Base-by-base conservation (phyloP, 345 rosid genomes). In the Eucalyptus viminalis region DNA sequence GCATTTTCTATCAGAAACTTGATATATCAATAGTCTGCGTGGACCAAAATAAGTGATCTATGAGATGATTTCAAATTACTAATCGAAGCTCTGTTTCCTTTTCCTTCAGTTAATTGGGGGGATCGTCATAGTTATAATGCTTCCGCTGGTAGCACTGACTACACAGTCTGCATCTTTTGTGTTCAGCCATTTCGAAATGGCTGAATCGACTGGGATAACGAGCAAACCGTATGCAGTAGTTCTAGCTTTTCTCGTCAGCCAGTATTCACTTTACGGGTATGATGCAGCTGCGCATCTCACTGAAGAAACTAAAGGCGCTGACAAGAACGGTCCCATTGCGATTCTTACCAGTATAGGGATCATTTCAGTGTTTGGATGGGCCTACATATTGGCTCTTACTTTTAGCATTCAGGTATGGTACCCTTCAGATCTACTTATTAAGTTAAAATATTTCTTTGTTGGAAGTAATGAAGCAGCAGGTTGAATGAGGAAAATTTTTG, bases 231-330 rank as follows among this genome's bases (percentile, higher is more conserved):
- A 94, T 80, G 95, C 94, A 9, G 94, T 92, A 31, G 83, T 94
- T 86, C 91, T 94, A 53, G 91, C 96, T 81, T 93, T 95, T 80
- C 94, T 94, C 4, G 95, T 94, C 19, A 95, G 96, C 86, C 95
- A 94, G 88, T 95, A 94, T 89, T 95, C 94, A 19, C 86, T 94
- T 5, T 95, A 94, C 45, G 96, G 95, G 80, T 95, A 95, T 54
- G 96, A 94, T 88, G 93, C 96, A 15, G 95, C 96, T 12, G 97
- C 95, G 10, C 96, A 94, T 91, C 89, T 94, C n/a, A 95, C 97
- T 11, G 96, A 95, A 90, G 97, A 95, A 92, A 95, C 97, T 22
- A 95, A 92, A 90, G 95, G 93, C 27, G 95, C 96, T 13, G 96
- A 94, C 88, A 93, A 62, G 92, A 93, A 92, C 87, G 97, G 97